phyloP scores from a whole-genome alignment of 73 alveolate genomes.

The Uronychia binucleata region DNA sequence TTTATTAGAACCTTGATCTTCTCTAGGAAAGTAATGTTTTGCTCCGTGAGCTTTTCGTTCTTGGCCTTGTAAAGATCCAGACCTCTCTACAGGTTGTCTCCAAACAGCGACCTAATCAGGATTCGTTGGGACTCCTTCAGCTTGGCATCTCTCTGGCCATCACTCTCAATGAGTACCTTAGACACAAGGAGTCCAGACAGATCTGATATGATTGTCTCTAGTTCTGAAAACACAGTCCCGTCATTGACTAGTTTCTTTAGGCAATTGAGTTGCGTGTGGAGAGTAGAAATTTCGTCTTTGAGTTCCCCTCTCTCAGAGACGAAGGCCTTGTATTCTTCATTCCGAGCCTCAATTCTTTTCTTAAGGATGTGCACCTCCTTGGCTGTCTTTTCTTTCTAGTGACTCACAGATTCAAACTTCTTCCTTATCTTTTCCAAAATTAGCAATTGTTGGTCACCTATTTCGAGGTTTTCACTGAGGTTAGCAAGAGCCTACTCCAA shows the following conservation, averaged over 20 bases:
- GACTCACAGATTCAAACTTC: too few species aligned
- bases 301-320: not conserved
- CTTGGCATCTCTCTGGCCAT: not conserved
- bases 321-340: not conserved
- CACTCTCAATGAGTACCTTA: not conserved
- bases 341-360: not conserved
- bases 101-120: not conserved
- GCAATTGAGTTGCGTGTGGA: not conserved
- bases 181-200: not conserved
- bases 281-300: not conserved
- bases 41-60: not conserved
- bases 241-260: not conserved
- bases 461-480: not conserved
- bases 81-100: not conserved
- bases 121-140: not conserved
- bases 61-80: not conserved
- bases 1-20: not conserved
- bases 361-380: not conserved
- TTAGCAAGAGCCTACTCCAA: not conserved
- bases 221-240: not conserved
- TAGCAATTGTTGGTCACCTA: not conserved
- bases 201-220: not conserved
- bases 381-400: not conserved
- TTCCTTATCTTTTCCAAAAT: too few species aligned
- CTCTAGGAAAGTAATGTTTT: not conserved